Conservation (phyloP, 164 flowering plant genomes). For the Umbilicus rupestris region DNA sequence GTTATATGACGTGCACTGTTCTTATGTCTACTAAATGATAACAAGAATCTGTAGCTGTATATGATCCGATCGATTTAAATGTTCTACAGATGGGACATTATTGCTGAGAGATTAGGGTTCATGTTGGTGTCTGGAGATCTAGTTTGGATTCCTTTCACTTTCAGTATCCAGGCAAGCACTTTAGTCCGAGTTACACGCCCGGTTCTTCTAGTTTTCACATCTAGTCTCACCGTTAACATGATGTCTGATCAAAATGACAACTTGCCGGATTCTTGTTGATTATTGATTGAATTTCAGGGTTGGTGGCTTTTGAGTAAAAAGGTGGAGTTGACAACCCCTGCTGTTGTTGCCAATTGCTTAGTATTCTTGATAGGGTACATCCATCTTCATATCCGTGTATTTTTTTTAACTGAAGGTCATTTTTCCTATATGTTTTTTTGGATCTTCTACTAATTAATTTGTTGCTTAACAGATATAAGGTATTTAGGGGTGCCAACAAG, state of each 20-base stretch:
- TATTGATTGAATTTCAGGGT: slow-evolving; percentile 35
- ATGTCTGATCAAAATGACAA: not conserved
- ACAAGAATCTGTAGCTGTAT: not conserved
- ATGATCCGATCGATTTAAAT: not conserved
- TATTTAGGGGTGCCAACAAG: slow-evolving; percentile 91
- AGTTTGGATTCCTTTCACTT: slow-evolving; percentile 96
- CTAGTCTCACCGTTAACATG: no score
- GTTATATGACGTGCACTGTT: not conserved
- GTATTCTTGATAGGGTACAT: slow-evolving; percentile 72
- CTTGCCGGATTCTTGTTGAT: not conserved
- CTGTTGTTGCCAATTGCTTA: slow-evolving; percentile 58
- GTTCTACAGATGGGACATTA: slow-evolving; percentile 85
- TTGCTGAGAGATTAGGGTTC: slow-evolving; percentile 96
- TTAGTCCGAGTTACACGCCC: not conserved
- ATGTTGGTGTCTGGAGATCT: slow-evolving; percentile 98
- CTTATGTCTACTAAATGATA: not conserved
- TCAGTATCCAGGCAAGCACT: slow-evolving; percentile 80
- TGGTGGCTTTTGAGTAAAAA: slow-evolving; percentile 91
- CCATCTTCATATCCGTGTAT: not conserved
- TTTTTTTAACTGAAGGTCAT: not conserved
- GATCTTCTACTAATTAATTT: not conserved
- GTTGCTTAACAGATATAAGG: slow-evolving; percentile 45
- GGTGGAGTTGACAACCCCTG: slow-evolving; percentile 66
- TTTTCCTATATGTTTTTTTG: not conserved
- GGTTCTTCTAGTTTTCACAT: not conserved